Evolutionary conservation across 2,329 filamentous ascomycete genomes (phyloP), one percentile per base, ranked within the genome.

Genomic region (Fusarium anguioides): DNA sequence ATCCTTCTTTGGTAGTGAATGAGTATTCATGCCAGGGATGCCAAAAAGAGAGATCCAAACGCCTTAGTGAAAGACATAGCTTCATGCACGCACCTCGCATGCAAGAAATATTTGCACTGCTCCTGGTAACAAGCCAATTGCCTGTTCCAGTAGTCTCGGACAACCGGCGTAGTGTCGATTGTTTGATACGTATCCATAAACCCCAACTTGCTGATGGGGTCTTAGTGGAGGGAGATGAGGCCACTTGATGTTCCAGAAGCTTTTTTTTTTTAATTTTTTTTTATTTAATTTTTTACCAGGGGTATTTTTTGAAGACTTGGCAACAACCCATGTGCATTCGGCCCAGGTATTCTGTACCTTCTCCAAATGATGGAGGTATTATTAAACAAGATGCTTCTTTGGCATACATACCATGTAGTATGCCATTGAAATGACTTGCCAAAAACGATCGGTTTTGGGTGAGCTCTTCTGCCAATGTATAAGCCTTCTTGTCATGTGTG

Each of bases 211-310:
- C 11, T 29, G 49, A 29, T 35, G 37, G 26, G 50, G 56, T 27
- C 52, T 29, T 46, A 46, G 49, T 61, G 62, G 64, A 67, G 50
- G 62, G 59, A 69, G 57, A 70, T 71, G 61, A 72, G 60, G 54
- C 60, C 66, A 68, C 62, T 54, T 47, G 56, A 68, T 66, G 54
- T 72, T 71, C 70, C 58, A 71, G 70, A 72, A 72, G 55, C 59
- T 57, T 66, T 71, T 55, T 65, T 70, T 67, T 46, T 9, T 9
- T 29, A n/a, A n/a, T n/a, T n/a, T n/a, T n/a, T n/a, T n/a, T n/a
- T n/a, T n/a, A n/a, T n/a, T n/a, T n/a, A 26, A 26, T 15, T 10
- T 6, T 17, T 31, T 31, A 58, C 39, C 52, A 60, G 47, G 62
- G 63, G 40, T 23, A 35, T 20, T 58, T 48, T 31, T 59, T 21